Percentiles rank a stretch among this genome's conserved stretches.
Evolutionary conservation across 768 basidiomycete genomes (phyloP).

Genomic region (Boletus reticuloceps): DNA sequence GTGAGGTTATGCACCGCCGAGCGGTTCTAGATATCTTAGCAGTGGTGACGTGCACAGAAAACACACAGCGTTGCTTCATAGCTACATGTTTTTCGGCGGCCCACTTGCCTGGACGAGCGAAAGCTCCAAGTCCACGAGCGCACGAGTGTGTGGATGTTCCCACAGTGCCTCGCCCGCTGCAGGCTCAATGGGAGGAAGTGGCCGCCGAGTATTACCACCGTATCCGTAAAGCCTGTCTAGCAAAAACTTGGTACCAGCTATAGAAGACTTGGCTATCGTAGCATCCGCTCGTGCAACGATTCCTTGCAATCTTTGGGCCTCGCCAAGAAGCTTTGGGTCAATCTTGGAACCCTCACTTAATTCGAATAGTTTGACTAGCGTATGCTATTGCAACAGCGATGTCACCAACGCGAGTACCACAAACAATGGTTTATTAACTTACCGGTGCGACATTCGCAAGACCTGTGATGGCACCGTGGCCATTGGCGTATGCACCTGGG

Average conservation of each 20-base stretch:
- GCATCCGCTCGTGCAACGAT: slow-evolving; percentile 79
- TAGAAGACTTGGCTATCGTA: slow-evolving; percentile 71
- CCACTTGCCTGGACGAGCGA: slow-evolving; percentile 41
- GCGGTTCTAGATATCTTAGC: background rate
- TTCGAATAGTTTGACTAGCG: slow-evolving; percentile 59
- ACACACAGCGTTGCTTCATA: background rate
- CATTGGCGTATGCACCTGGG: slow-evolving; percentile 68
- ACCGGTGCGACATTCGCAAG: slow-evolving; percentile 83
- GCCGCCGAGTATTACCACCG: slow-evolving; percentile 75
- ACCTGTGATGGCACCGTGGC: slow-evolving; percentile 88
- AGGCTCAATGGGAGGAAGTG: slow-evolving; percentile 63
- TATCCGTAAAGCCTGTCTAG: slow-evolving; percentile 76
- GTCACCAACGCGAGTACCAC: background rate
- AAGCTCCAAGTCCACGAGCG: slow-evolving; percentile 62
- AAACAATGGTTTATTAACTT: slow-evolving; percentile 18
- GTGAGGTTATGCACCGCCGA: too few relatives aligned
- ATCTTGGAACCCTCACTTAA: slow-evolving; percentile 55
- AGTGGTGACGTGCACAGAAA: background rate
- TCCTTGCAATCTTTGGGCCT: slow-evolving; percentile 75
- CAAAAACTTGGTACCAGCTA: slow-evolving; percentile 82
- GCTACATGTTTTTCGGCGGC: background rate
- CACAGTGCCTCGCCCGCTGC: slow-evolving; percentile 60
- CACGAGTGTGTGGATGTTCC: slow-evolving; percentile 69
- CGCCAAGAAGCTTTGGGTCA: slow-evolving; percentile 55
- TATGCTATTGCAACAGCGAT: slow-evolving; percentile 39